Percentiles rank a stretch among this genome's conserved stretches.
Evolutionary conservation across 1,284 basidiomycete species (phyloP).

Genomic region (Marasmius tenuissimus): DNA sequence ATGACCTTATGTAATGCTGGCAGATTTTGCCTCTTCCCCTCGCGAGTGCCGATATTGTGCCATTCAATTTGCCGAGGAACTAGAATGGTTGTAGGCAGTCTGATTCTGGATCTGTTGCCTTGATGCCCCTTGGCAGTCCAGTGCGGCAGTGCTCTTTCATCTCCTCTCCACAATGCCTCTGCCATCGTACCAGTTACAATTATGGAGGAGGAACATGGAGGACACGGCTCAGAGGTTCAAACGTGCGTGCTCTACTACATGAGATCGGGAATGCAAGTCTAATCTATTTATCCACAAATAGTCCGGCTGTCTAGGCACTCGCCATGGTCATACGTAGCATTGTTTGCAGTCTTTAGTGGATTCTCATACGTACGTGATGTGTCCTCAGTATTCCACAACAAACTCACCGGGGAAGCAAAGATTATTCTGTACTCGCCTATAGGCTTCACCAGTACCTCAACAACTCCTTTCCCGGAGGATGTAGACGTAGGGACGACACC

Average conservation of each 20-base stretch:
- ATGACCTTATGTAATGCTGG: no score
- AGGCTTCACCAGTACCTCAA: background rate
- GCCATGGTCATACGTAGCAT: background rate
- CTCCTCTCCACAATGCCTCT: background rate
- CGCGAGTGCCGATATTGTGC: no score
- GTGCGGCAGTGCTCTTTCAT: no score
- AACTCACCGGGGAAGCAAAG: background rate
- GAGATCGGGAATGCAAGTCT: background rate
- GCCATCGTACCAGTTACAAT: background rate
- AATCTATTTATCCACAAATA: background rate
- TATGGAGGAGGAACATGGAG: background rate
- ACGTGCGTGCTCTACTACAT: background rate
- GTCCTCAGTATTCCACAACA: background rate
- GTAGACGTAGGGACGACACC: background rate
- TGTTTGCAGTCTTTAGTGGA: background rate
- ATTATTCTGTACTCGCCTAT: background rate
- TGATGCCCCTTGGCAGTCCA: no score
- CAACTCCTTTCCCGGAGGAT: background rate
- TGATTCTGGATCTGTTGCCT: no score
- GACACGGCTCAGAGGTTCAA: background rate
- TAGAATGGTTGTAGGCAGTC: no score
- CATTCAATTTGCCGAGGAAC: no score
- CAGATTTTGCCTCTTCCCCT: no score
- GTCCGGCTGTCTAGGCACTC: background rate
- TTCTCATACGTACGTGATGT: background rate